These are phyloP conservation scores for Pyricularia sp. DNA, from an alignment of 2,329 filamentous ascomycete genomes.

Conservation along the genomic window DNA sequence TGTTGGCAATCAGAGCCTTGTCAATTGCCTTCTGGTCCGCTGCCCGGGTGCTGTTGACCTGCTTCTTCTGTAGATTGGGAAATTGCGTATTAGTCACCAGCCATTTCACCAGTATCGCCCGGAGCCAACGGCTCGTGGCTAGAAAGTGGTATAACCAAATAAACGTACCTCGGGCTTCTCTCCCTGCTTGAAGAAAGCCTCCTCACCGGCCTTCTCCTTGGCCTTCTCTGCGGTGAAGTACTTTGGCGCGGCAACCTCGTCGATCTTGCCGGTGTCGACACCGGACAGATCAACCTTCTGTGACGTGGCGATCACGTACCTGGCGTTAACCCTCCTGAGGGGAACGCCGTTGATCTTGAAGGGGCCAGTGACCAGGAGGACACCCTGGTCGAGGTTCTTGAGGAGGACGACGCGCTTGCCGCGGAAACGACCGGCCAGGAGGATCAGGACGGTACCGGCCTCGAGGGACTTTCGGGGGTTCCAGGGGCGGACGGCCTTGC, in stretches of 20 bases:
- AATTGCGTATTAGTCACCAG: background rate
- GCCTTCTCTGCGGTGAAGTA: slow-evolving; percentile 97
- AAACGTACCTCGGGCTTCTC: slow-evolving; percentile 87
- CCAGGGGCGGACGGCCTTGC: slow-evolving; percentile 86
- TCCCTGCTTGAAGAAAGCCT: slow-evolving; percentile 99
- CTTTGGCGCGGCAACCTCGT: slow-evolving; percentile 63
- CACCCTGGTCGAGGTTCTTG: slow-evolving; percentile 94
- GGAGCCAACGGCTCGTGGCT: background rate
- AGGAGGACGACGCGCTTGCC: slow-evolving; percentile 99
- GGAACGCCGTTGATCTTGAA: slow-evolving; percentile 99
- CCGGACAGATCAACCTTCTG: slow-evolving; percentile 76
- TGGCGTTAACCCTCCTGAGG: slow-evolving; percentile 85
- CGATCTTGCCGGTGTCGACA: slow-evolving; percentile 84
- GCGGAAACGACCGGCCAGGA: slow-evolving; percentile 98
- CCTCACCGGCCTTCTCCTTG: slow-evolving; percentile 92
- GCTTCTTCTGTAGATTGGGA: slow-evolving; percentile 71
- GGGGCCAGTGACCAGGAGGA: slow-evolving; percentile 96
- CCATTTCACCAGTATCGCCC: background rate
- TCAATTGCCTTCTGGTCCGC: slow-evolving; percentile 98
- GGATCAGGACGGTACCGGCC: slow-evolving; percentile 94
- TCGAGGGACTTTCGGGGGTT: slow-evolving; percentile 81
- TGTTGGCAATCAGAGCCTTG: slow-evolving; percentile 86
- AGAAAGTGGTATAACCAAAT: background rate
- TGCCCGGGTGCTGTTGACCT: slow-evolving; percentile 81
- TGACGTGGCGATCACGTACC: slow-evolving; percentile 88